Percentiles rank a stretch among this genome's conserved stretches.
These are phyloP conservation scores for Pythium aristosporum DNA, from an alignment of 352 stramenopile species.

Conservation along the genomic window DNA sequence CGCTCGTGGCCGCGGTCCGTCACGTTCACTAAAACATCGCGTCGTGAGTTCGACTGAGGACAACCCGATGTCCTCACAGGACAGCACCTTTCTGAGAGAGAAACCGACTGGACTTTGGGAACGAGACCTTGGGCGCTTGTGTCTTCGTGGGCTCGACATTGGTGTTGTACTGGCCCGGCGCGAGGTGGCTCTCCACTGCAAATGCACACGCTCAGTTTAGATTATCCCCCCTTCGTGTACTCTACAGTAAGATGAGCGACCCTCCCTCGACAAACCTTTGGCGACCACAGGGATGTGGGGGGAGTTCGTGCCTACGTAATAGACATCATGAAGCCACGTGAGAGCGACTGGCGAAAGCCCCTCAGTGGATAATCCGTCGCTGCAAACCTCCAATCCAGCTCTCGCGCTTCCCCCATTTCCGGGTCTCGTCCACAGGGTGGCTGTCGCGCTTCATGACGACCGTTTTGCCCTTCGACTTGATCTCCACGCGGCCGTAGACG, in stretches of 20 bases:
- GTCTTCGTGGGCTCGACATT: constrained; percentile 64
- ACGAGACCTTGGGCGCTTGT: constrained; percentile 66
- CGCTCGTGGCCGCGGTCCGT: constrained; percentile 62
- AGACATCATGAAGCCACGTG: too few species aligned
- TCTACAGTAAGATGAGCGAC: neutral
- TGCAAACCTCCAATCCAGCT: constrained; percentile 74
- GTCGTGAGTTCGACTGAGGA: neutral
- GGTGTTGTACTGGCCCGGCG: constrained; percentile 68
- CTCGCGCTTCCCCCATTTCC: constrained; percentile 73
- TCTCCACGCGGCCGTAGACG: constrained; percentile 64
- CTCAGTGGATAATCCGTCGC: neutral
- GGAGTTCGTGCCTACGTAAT: constrained; percentile 18
- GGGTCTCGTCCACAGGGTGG: constrained; percentile 58
- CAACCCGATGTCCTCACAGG: neutral
- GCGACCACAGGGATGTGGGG: constrained; percentile 24
- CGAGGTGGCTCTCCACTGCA: constrained; percentile 49
- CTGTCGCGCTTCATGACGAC: constrained; percentile 78
- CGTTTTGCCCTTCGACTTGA: constrained; percentile 55
- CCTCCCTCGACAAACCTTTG: constrained; percentile 7
- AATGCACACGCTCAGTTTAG: neutral
- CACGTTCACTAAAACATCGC: constrained; percentile 47
- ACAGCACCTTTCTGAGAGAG: constrained; percentile 73
- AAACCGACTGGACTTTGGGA: constrained; percentile 78
- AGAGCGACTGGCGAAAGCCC: neutral
- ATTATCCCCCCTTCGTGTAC: neutral